Base-by-base conservation (phyloP, 2,329 filamentous ascomycete genomes). In the Diaporthe nobilis region DNA sequence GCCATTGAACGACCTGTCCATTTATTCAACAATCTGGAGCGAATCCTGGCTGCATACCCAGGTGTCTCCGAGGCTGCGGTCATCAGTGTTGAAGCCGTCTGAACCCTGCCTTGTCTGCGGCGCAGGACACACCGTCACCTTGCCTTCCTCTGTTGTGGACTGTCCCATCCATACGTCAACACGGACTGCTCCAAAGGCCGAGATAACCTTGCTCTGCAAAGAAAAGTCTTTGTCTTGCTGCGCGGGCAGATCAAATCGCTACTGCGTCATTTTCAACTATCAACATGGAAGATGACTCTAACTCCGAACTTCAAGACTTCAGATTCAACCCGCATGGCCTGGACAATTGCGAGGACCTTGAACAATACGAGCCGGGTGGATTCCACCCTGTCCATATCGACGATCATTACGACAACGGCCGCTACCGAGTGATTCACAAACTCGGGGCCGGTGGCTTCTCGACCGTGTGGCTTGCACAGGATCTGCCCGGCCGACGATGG, bases 351-450 rank as follows among this genome's bases (percentile, higher is more conserved):
- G 63, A 68, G 17, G 63, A 68, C 28, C 28, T 17, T 68, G 63
- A 51, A 68, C 42, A 17, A 9, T 49, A 49, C 17, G 15, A 68
- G 47, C 63, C 63, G 15, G 44, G 63, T 7, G 63, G 63, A 17
- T 68, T 49, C 9, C 63, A 68, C 17, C 63, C 42, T 68, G 63
- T 49, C 47, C 63, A 68, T 51, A 44, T 68, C 9, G 42, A 68
- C 44, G 42, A 68, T 7, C 20, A 34, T 9, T 68, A 68, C 31
- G 63, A 68, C 28, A 12, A 37, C 63, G 4, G 47, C 28, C 63
- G 63, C 63, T 68, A 68, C 63, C 17, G 44, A 68, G 63, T 68
- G 28, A 28, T 68, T 17, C 42, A 68, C 47, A 68, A 68, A 44
- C 42, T 68, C 39, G 63, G 42, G 4, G 58, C 63, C 25, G 42